Percentiles rank a stretch among this genome's conserved stretches.
Conservation (phyloP, 257 asterid species). For the Gentiana straminea region DNA sequence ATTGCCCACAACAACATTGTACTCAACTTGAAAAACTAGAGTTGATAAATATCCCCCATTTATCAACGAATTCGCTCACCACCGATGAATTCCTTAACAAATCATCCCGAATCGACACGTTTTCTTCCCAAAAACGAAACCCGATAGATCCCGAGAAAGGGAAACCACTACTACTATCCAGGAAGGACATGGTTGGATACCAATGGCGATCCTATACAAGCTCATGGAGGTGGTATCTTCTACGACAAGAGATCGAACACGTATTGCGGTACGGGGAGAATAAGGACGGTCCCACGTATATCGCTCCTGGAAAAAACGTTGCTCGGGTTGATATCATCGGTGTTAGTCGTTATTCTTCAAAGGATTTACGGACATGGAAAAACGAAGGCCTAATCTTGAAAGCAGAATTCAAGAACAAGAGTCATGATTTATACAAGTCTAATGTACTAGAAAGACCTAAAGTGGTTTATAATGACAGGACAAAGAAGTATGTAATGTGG, state of each 20-base stretch:
- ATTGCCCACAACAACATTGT: neutral
- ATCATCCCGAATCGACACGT: slow-evolving; percentile 20
- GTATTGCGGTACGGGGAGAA: slow-evolving; percentile 71
- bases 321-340: slow-evolving; percentile 68
- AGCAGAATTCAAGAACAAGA: slow-evolving; percentile 23
- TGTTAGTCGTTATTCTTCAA: slow-evolving; percentile 62
- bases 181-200: slow-evolving; percentile 60
- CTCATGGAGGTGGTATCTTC: slow-evolving; percentile 67
- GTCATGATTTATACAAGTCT: slow-evolving; percentile 44
- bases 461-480: slow-evolving; percentile 45
- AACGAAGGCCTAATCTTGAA: slow-evolving; percentile 49
- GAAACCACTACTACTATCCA: slow-evolving; percentile 24
- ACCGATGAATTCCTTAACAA: slow-evolving; percentile 27
- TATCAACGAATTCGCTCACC: slow-evolving; percentile 3
- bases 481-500: slow-evolving; percentile 52
- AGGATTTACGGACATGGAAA: slow-evolving; percentile 57
- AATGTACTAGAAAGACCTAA: slow-evolving; percentile 73
- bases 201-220: slow-evolving; percentile 59
- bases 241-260: slow-evolving; percentile 23
- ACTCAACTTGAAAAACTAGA: slow-evolving; percentile 16
- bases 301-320: slow-evolving; percentile 20
- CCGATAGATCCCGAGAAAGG: slow-evolving; percentile 35
- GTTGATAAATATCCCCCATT: slow-evolving; percentile 14
- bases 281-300: slow-evolving; percentile 48
- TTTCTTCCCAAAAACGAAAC: slow-evolving; percentile 39